These are phyloP conservation scores for Argentina anserina DNA, from an alignment of 306 rosid species.

Conservation along the genomic window DNA sequence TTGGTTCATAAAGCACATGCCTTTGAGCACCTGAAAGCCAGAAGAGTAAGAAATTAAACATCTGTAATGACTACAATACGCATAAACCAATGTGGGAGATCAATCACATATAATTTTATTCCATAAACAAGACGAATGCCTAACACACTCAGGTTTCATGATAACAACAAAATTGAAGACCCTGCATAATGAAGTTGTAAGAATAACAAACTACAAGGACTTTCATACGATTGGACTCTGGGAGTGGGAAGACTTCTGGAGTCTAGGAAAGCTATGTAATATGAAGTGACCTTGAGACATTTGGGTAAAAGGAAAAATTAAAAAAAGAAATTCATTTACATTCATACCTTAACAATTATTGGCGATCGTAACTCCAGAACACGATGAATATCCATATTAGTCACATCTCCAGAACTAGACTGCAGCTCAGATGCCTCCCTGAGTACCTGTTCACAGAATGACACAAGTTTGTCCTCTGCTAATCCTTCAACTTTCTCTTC, in stretches of 20 bases:
- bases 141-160: background rate
- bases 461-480: conserved; percentile 86
- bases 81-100: background rate
- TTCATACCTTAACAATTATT: conserved; percentile 72
- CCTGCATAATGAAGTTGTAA: background rate
- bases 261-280: background rate
- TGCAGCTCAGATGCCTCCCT: conserved; percentile 96
- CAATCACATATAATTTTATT: background rate
- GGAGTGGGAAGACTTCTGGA: background rate
- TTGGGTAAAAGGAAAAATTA: background rate
- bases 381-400: conserved; percentile 82
- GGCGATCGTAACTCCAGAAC: conserved; percentile 93
- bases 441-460: conserved; percentile 90
- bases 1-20: conserved; percentile 89
- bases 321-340: background rate
- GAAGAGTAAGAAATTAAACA: conserved; percentile 5
- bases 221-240: background rate
- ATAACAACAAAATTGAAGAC: background rate
- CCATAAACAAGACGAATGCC: background rate
- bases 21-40: conserved; percentile 71
- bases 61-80: background rate
- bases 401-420: conserved; percentile 68
- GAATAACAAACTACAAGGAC: background rate
- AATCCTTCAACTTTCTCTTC: conserved; percentile 66
- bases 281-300: background rate